Evolutionary conservation across 176 grass and related monocot genomes (phyloP), one percentile per base, ranked within the genome.

Genomic region (Elymus sibiricus): DNA sequence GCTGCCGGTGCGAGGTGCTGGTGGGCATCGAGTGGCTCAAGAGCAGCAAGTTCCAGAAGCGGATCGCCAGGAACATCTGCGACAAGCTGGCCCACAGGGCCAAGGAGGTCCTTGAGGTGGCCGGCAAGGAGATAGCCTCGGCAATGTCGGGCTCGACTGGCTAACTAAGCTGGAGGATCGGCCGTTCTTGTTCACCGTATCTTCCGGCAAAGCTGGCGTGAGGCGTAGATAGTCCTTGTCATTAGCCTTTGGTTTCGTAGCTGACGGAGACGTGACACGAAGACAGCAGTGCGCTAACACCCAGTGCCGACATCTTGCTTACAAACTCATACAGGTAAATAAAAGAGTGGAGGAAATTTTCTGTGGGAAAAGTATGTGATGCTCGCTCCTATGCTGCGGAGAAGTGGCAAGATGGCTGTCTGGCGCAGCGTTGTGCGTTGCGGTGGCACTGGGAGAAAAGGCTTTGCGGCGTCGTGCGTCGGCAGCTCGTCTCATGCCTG

Each of bases 1-100:
- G 64, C 61, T 90, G 92, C 85, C 84, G 37, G 66, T 98, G 86
- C 64, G 89, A 98, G 72, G 78, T 83, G 38, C 85, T 91, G 56
- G 90, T 92, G 26, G 90, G 97, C 29, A 76, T 94, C 71, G 91
- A 95, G 82, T 95, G 91, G 93, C 70, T 94, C 56, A 94, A 86
- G 80, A 92, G 77, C 77, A 94, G 91, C 72, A 95, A 90, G 81
- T 89, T 94, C 34, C 88, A 89, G 80, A 91, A 92, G 84, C 89
- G 81, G 78, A 95, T 98, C 74, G 83, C 88, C 0, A 89, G 34
- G 65, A 94, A 95, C 73, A 76, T 94, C 22, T 90, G 88, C 75
- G 92, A 95, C 69, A 95, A 98, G 88, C 78, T 98, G 70, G 82
- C 82, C 64, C 81, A 89, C 24, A 89, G 92, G 79, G 88, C 88